Evolutionary conservation across 2,329 filamentous ascomycete genomes (phyloP), one percentile per base, ranked within the genome.

Genomic region (Aspergillus glaucus): DNA sequence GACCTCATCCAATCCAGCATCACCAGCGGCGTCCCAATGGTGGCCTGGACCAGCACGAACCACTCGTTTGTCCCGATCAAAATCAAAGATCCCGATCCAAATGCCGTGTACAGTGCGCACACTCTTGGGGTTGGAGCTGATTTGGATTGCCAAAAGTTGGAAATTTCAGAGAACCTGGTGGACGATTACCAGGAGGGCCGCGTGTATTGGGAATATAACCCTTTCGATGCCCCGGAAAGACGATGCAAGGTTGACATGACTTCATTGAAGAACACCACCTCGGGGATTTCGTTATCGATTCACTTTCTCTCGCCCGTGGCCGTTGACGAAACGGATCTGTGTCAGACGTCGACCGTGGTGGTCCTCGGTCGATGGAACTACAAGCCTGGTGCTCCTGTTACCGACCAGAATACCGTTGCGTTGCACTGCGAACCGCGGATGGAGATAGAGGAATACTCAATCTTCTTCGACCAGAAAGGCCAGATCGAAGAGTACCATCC

Each of bases 1-100:
- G 63, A 66, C 34, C 46, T 67, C 30, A 66, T 67, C 9, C 63
- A 67, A 42, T 64, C 61, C 6, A 66, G 64, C 37, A 65, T 66
- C 34, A 65, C 59, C 14, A 66, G 63, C 24, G 63, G 63, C 1
- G 54, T 65, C 2, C 60, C 63, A 4, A 54, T 65, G 47, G 50
- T 66, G 4, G 49, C 64, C 0, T 67, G 64, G 64, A 66, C 63
- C 1, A 60, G 59, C 21, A 49, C 63, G 7, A 62, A 64, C 15
- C 53, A 60, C 21, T 65, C 64, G 1, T 67, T 66, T 15, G 49
- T 63, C 2, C 64, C 64, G 4, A 43, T 67, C 3, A 45, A 53
- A 10, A 52, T 64, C 12, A 41, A 52, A 6, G 37, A 62, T 14
- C 50, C 47, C 2, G 49, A 62, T 19, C 36, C 58, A 4, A 57